Conservation (phyloP, 257 asterid genomes). For the Solanum lycopersicoides region DNA sequence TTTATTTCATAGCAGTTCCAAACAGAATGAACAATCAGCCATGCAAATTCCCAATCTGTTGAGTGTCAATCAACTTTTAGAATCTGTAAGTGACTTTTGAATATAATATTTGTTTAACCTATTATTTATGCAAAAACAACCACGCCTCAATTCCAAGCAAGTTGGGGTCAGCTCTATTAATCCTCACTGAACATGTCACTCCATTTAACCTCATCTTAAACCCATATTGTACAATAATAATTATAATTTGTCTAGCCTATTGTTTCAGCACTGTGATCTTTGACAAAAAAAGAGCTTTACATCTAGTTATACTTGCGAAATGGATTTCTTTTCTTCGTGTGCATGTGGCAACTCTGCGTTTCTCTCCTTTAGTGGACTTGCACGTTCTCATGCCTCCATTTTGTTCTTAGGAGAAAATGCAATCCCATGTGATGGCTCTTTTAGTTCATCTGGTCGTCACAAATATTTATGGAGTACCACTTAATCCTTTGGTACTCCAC, state of each 20-base stretch:
- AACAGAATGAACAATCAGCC: slow-evolving; percentile 27
- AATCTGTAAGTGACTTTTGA: slow-evolving; percentile 60
- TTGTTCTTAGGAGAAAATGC: neutral
- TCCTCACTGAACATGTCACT: neutral
- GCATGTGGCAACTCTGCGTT: neutral
- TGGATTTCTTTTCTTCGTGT: neutral
- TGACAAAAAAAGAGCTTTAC: neutral
- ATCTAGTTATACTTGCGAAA: neutral
- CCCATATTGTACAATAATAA: neutral
- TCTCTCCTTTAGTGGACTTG: neutral
- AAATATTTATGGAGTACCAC: neutral
- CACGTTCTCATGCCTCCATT: neutral
- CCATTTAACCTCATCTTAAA: neutral
- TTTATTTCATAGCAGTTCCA: slow-evolving; percentile 21
- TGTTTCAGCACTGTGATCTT: neutral
- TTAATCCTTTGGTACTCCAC: neutral
- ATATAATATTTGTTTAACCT: neutral
- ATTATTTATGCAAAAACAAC: neutral
- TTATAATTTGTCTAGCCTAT: neutral
- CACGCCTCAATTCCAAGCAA: neutral
- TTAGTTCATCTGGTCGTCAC: neutral
- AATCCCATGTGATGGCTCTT: neutral
- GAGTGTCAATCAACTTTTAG: slow-evolving; percentile 84
- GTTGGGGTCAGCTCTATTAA: neutral
- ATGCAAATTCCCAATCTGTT: slow-evolving; percentile 53